Evolutionary conservation across 495 filamentous ascomycete genomes (phyloP).

Genomic region (Aspergillus panamensis): DNA sequence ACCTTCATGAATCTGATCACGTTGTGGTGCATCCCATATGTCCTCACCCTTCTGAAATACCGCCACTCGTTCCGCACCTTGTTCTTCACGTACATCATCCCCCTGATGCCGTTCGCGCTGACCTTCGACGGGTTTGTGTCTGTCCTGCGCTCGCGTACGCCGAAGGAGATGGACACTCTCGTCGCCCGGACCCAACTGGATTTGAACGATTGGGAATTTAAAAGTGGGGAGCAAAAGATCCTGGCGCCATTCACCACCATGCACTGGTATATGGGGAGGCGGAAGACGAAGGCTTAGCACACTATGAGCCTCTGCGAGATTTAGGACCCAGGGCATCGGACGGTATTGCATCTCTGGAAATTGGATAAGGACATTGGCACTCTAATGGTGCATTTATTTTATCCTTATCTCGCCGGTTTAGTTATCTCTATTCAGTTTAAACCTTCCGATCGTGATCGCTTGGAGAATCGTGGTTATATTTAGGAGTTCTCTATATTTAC

Average conservation of each 20-base stretch:
- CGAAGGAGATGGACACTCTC: neutral
- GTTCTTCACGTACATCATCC: constrained; percentile 1
- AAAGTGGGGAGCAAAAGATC: neutral
- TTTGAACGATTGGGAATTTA: neutral
- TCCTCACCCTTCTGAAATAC: neutral
- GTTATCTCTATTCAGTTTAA: too few species aligned
- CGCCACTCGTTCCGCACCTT: neutral
- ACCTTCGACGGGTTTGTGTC: neutral
- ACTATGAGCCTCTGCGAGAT: too few species aligned
- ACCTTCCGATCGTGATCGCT: too few species aligned
- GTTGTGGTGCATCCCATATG: neutral
- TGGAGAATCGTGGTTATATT: too few species aligned
- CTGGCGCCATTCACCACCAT: neutral
- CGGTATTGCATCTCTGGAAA: too few species aligned
- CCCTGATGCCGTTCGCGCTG: neutral
- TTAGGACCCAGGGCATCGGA: too few species aligned
- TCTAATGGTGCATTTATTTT: too few species aligned
- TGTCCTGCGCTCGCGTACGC: neutral
- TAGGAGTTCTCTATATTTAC: too few species aligned
- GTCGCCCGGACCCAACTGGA: neutral
- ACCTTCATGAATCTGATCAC: neutral
- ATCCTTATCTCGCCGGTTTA: too few species aligned
- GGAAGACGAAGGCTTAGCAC: neutral
- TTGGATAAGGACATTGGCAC: too few species aligned
- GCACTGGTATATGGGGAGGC: neutral